A percentile compares a stretch with the other conserved stretches of the same genome.
Conservation (phyloP, 176 grass and related monocot species). For the Juncus effusus region DNA sequence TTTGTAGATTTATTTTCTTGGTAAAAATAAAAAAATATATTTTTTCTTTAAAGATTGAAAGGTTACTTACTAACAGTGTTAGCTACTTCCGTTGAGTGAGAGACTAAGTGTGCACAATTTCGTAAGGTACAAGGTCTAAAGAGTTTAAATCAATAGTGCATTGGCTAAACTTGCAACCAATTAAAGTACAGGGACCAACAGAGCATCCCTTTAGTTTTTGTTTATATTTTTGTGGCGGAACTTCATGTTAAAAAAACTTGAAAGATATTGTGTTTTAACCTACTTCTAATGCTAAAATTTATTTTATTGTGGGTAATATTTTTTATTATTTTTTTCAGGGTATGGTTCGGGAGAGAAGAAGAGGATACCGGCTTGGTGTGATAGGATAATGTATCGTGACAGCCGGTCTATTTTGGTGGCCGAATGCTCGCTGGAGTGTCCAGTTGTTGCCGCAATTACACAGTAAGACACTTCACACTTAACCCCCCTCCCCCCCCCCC, state of each 20-base stretch:
- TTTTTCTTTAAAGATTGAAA: too few relatives aligned
- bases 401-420: conserved; percentile 82
- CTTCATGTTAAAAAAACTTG: not conserved
- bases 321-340: conserved; percentile 40
- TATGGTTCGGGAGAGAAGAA: conserved; percentile 98
- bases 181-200: not conserved
- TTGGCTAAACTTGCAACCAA: too few relatives aligned
- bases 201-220: not conserved
- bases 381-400: conserved; percentile 91
- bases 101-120: too few relatives aligned
- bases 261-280: not conserved
- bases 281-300: not conserved
- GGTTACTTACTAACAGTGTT: too few relatives aligned
- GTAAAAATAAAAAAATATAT: too few relatives aligned
- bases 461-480: conserved; percentile 42
- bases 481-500: not conserved
- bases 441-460: conserved; percentile 80
- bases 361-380: conserved; percentile 95
- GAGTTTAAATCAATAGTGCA: too few relatives aligned
- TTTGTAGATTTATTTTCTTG: too few relatives aligned
- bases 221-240: not conserved
- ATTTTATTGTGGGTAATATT: not conserved
- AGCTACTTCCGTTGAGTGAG: too few relatives aligned
- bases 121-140: too few relatives aligned
- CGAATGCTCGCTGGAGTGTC: conserved; percentile 88